Conservation (phyloP, 1,284 basidiomycete species). For the Pseudozyma hubeiensis region DNA sequence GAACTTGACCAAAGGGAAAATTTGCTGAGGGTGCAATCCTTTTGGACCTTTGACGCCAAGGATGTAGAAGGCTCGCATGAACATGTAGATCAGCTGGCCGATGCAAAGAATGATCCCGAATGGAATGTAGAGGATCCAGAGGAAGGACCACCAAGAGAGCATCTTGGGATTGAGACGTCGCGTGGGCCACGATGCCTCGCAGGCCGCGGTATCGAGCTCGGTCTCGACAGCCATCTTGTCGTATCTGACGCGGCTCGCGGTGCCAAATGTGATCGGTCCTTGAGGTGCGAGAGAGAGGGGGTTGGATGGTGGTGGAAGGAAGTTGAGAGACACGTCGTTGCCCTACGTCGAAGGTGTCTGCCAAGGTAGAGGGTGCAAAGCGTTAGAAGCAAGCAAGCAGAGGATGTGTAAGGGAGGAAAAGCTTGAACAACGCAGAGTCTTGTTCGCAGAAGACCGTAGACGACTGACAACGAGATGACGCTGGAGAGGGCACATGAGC, state of each 20-base stretch:
- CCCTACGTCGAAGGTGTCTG: no score
- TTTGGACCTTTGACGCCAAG: conserved; percentile 14
- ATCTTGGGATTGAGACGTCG: conserved; percentile 33
- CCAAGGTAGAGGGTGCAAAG: no score
- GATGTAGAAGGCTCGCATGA: conserved; percentile 7
- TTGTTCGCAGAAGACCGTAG: no score
- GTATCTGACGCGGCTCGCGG: neutral
- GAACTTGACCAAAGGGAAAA: conserved; percentile 28
- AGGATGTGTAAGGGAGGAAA: no score
- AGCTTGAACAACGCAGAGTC: no score
- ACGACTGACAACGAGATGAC: neutral
- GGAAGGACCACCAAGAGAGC: conserved; percentile 28
- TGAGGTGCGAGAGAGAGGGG: neutral
- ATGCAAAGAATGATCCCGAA: conserved; percentile 20
- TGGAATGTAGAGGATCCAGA: conserved; percentile 26
- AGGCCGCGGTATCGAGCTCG: conserved; percentile 31
- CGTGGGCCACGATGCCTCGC: conserved; percentile 34
- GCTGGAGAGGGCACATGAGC: neutral
- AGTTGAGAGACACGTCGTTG: no score
- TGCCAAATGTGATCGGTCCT: neutral
- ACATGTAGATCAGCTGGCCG: conserved; percentile 18
- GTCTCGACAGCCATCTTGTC: conserved; percentile 33
- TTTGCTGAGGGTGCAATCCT: conserved; percentile 13
- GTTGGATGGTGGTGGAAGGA: neutral
- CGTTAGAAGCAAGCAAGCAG: no score